These are phyloP conservation scores for Pseudoperonospora humuli DNA, from an alignment of 352 stramenopile genomes.

Conservation along the genomic window DNA sequence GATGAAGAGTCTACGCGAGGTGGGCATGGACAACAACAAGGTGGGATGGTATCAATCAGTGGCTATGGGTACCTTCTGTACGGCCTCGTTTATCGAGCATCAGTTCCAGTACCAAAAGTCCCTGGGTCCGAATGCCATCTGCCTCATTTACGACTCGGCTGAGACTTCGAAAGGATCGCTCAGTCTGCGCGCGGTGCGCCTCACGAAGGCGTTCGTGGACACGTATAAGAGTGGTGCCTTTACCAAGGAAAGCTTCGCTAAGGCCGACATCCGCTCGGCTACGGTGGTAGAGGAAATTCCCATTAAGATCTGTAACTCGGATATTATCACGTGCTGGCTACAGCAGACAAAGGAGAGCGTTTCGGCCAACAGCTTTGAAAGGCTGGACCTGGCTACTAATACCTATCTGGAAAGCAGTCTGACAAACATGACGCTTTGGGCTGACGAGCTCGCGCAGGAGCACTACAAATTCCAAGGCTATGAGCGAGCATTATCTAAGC, in stretches of 20 bases:
- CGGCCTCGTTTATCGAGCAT: constrained; percentile 89
- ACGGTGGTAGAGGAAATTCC: constrained; percentile 95
- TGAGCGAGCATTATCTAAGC: constrained; percentile 80
- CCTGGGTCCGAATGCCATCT: constrained; percentile 94
- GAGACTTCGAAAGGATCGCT: constrained; percentile 93
- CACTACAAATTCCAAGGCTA: constrained; percentile 92
- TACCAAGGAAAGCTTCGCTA: constrained; percentile 81
- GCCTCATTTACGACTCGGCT: constrained; percentile 96
- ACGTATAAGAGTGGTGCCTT: constrained; percentile 83
- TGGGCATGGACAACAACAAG: constrained; percentile 99
- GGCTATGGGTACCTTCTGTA: constrained; percentile 95
- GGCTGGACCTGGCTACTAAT: constrained; percentile 93
- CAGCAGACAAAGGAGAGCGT: constrained; percentile 74
- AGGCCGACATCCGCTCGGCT: constrained; percentile 72
- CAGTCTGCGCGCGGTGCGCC: constrained; percentile 92
- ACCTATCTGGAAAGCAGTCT: constrained; percentile 96
- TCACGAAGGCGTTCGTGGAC: constrained; percentile 92
- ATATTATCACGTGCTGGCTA: constrained; percentile 91
- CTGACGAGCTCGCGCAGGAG: constrained; percentile 95
- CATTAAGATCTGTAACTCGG: constrained; percentile 93
- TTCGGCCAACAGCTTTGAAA: constrained; percentile 87
- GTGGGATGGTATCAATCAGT: constrained; percentile 98
- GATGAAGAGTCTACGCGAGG: constrained; percentile 97
- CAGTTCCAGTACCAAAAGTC: constrained; percentile 97
- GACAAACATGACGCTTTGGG: constrained; percentile 96